Evolutionary conservation across 2,329 filamentous ascomycete genomes (phyloP).

Genomic region (Diaporthe sp.): DNA sequence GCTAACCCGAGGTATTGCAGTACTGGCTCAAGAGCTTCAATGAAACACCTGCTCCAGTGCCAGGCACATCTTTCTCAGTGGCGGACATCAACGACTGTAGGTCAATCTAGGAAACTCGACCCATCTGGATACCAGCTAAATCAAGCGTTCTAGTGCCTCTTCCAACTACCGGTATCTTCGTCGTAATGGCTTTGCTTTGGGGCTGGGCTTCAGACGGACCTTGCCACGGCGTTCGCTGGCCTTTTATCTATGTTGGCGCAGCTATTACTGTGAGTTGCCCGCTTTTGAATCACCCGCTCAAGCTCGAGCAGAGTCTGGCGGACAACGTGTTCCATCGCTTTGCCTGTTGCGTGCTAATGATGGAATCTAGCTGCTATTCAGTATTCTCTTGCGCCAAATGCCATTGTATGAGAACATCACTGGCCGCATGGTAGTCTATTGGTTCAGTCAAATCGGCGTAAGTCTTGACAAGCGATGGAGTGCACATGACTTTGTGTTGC

Average conservation of each 20-base stretch:
- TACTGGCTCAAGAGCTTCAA: slow-evolving; percentile 59
- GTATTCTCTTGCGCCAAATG: slow-evolving; percentile 51
- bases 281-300: not conserved
- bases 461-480: slow-evolving; percentile 36
- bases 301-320: not conserved
- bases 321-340: too few species aligned
- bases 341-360: not conserved
- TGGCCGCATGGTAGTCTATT: slow-evolving; percentile 54
- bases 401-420: slow-evolving; percentile 53
- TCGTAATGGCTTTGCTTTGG: slow-evolving; percentile 52
- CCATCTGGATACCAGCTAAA: not conserved
- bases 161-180: slow-evolving; percentile 51
- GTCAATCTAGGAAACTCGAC: slow-evolving; percentile 29
- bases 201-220: slow-evolving; percentile 55
- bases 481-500: not conserved
- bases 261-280: slow-evolving; percentile 48
- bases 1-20: not conserved
- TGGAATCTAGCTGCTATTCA: slow-evolving; percentile 48
- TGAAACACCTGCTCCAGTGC: slow-evolving; percentile 50
- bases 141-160: slow-evolving; percentile 45
- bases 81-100: slow-evolving; percentile 53
- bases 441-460: slow-evolving; percentile 53
- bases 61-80: slow-evolving; percentile 50
- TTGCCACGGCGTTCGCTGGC: slow-evolving; percentile 51
- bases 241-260: slow-evolving; percentile 55